Evolutionary conservation across 108 stramenopile genomes (phyloP).

Genomic region (Nitzschia palea): DNA sequence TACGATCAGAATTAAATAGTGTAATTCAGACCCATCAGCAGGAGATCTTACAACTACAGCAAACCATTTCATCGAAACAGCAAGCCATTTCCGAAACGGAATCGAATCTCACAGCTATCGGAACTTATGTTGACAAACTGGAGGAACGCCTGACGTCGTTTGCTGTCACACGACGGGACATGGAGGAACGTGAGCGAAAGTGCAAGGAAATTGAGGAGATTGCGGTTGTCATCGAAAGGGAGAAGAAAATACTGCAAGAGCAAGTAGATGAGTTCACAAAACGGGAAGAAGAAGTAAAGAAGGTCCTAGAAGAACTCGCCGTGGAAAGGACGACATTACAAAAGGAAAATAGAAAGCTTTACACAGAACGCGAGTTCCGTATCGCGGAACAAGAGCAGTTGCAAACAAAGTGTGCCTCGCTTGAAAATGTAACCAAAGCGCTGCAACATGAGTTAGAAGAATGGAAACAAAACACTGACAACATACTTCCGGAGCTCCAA

Average conservation of each 20-base stretch:
- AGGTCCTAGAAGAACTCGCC: conserved; percentile 63
- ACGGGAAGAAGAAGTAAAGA: conserved; percentile 61
- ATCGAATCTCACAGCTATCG: conserved; percentile 66
- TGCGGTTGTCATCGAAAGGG: conserved; percentile 33
- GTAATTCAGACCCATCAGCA: conserved; percentile 48
- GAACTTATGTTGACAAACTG: conserved; percentile 72
- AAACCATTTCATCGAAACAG: conserved; percentile 30
- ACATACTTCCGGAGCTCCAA: conserved; percentile 31
- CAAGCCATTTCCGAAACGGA: conserved; percentile 51
- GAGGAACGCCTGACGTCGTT: conserved; percentile 76
- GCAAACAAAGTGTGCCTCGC: conserved; percentile 11
- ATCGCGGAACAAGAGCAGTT: conserved; percentile 43
- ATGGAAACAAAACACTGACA: conserved; percentile 17
- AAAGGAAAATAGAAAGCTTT: conserved; percentile 49
- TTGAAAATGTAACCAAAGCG: conserved; percentile 21
- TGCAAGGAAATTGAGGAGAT: conserved; percentile 54
- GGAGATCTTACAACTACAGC: conserved; percentile 32
- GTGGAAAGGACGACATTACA: conserved; percentile 52
- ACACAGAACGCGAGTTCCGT: conserved; percentile 39
- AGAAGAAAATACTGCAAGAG: conserved; percentile 34
- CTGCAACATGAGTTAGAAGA: conserved; percentile 15
- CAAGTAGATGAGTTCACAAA: conserved; percentile 38
- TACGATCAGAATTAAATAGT: conserved; percentile 46
- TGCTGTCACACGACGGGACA: conserved; percentile 71
- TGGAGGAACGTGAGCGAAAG: conserved; percentile 64